Base-by-base conservation (phyloP, 306 rosid genomes). In the Lablab purpureus region DNA sequence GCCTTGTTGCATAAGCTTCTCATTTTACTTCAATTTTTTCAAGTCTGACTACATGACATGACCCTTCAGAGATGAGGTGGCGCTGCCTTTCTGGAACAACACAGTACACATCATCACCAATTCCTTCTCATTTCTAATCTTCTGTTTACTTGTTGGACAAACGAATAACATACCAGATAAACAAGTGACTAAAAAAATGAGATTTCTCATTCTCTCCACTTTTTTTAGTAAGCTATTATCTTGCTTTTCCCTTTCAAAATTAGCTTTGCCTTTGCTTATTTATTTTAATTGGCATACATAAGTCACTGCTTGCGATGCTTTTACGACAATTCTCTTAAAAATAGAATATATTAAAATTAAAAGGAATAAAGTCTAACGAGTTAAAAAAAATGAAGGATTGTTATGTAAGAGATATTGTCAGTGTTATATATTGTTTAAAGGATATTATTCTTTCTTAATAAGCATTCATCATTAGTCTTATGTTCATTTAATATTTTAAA, bases 11-110 rank as follows among this genome's bases (percentile, higher is more conserved):
- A 23, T 1, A 54, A 72, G 59, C 12, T 18, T 37, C 4, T 34
- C 3, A 5, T 27, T 25, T 13, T 34, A 11, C 14, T 47, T 63
- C n/a, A 54, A 11, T 58, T 23, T 58, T 23, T 58, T 23, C 4
- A 8, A 14, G 45, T 70, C 21, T 67, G 40, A 81, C 80, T 80
- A 21, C 11, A 37, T 37, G 43, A 9, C 5, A 65, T 74, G 70
- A 81, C 34, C 21, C 68, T 9, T 72, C 13, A 40, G 45, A 67
- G 59, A 73, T 73, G 79, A 51, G 68, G 56, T 73, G 21, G 63
- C 27, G 76, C 43, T 81, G 65, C 21, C 74, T 75, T 75, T 81
- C 72, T 67, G 55, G 84, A 55, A 43, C 11, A 56, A 1, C 71
- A 70, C 4, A 12, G 1, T 25, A 8, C 64, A 54, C 25, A 7